A percentile compares a stretch with the other conserved stretches of the same genome.
These are phyloP conservation scores for Oenanthe javanica DNA, from an alignment of 140 eudicot species.

Conservation along the genomic window DNA sequence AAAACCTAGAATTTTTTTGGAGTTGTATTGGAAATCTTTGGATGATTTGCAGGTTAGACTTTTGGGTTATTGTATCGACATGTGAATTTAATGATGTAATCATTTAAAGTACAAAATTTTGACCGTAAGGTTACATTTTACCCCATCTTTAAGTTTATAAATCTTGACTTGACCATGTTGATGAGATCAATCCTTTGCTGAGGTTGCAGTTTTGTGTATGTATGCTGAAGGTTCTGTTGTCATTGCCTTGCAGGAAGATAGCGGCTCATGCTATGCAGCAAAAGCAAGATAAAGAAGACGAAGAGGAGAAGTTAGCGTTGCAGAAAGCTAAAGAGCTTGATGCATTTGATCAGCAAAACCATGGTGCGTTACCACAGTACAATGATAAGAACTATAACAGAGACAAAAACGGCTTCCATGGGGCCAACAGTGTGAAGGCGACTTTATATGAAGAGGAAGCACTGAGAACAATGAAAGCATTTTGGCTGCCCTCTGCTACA, in stretches of 20 bases:
- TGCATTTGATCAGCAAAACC: constrained; percentile 92
- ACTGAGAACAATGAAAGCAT: constrained; percentile 91
- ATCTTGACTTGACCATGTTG: not conserved
- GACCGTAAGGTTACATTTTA: not conserved
- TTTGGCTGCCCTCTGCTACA: constrained; percentile 96
- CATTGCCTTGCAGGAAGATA: constrained; percentile 48
- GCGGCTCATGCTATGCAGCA: constrained; percentile 74
- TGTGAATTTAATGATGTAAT: not conserved
- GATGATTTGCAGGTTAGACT: not conserved
- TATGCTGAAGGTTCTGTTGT: constrained; percentile 2
- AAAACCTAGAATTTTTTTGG: not conserved
- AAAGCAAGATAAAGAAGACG: constrained; percentile 87
- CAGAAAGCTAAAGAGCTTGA: constrained; percentile 93
- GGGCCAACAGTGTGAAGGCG: constrained; percentile 90
- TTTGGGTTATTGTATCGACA: not conserved
- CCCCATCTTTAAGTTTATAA: not conserved
- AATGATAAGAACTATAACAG: constrained; percentile 57
- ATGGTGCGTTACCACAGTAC: constrained; percentile 90
- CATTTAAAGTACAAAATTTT: not conserved
- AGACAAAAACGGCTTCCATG: constrained; percentile 73
- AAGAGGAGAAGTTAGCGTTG: constrained; percentile 55
- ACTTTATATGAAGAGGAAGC: constrained; percentile 96
- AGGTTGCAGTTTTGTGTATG: not conserved
- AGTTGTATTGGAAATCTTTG: not conserved
- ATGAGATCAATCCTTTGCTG: too few relatives aligned